Evolutionary conservation across 2,329 filamentous ascomycete genomes (phyloP), one percentile per base, ranked within the genome.

Genomic region (Sporothrix euskadiensis): DNA sequence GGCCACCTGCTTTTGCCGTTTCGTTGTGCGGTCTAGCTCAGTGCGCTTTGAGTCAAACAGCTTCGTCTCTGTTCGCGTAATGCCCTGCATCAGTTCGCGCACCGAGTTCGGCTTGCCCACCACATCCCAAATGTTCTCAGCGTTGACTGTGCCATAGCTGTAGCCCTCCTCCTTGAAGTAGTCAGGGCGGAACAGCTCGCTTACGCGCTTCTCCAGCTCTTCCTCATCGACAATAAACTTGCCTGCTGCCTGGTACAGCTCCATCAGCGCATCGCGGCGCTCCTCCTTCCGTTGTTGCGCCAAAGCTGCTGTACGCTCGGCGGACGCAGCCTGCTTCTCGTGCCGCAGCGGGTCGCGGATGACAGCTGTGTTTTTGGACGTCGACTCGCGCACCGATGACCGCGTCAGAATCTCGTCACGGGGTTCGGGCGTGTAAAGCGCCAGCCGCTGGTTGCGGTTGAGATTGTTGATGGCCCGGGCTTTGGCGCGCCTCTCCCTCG

Each of bases 161-260:
- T 77, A 78, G 75, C 82, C 83, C 80, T 82, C 78, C 75, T 81
- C 81, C 73, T 78, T 80, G 80, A 87, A 88, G 81, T 84, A 84
- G 75, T 88, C 86, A 35, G 90, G 88, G 19, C 89, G 87, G 83
- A 98, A 99, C n/a, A 91, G 86, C 75, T 86, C 83, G 30, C 97
- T 91, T 73, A 98, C 90, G 76, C 90, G 88, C 19, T 84, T 85
- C 77, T 92, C 88, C 47, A 99, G 87, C 80, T 97, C 91, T 69
- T 87, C 83, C 80, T 97, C 94, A 32, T 88, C 90, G 22, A 94
- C 90, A 80, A 99, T 98, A 83, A 98, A 99, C 54, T 89, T 85
- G 35, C 92, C 88, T 5, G 96, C 94, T 78, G 94, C 92, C 83
- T 96, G 92, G 83, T 99, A 99, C 14, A 99, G 87, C 74, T 93